Evolutionary conservation across 768 basidiomycete species (phyloP), one percentile per base, ranked within the genome.

Genomic region (Guyanaporus albipodus): DNA sequence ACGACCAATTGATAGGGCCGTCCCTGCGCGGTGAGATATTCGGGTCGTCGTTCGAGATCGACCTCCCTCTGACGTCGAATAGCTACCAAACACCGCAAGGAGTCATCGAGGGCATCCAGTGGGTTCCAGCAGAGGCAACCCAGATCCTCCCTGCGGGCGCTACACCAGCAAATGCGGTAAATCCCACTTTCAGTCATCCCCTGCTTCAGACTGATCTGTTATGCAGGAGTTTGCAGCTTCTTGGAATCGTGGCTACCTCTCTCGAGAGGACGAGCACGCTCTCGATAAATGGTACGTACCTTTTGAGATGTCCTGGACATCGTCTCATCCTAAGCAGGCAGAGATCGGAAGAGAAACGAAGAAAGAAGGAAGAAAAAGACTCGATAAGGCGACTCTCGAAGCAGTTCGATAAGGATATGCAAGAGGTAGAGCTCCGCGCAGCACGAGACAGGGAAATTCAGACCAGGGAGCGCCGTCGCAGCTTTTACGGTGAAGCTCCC

Each of bases 41-140:
- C n/a, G 26, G 11, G 14, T 44, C 12, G n/a, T 17, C 17, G 24
- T 33, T 21, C 26, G 11, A 18, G 42, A 33, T 47, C 44, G 24
- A n/a, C n/a, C n/a, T n/a, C 39, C 31, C 33, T 46, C 48, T 54
- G 28, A 56, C 46, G 35, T 37, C 36, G 50, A 35, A 29, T 51
- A 89, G 87, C 58, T 90, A 90, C 68, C 80, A 83, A 56, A 88
- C 85, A 1, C 68, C 80, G 9, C 75, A 72, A 55, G 87, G 86
- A 7, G 53, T 85, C 22, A 79, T 89, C 26, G 75, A 68, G 46
- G 87, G 87, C 12, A 78, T 78, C 42, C 77, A 78, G 47, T 78
- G 76, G 66, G 70, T 87, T 22, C 85, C 85, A 17, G 79, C 77
- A n/a, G 87, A 89, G 55, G 73, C 82, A 1, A 83, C 82, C 0